Percentiles rank a stretch among this genome's conserved stretches.
Conservation (phyloP, 345 rosid species). For the Gossypium herbaceum region DNA sequence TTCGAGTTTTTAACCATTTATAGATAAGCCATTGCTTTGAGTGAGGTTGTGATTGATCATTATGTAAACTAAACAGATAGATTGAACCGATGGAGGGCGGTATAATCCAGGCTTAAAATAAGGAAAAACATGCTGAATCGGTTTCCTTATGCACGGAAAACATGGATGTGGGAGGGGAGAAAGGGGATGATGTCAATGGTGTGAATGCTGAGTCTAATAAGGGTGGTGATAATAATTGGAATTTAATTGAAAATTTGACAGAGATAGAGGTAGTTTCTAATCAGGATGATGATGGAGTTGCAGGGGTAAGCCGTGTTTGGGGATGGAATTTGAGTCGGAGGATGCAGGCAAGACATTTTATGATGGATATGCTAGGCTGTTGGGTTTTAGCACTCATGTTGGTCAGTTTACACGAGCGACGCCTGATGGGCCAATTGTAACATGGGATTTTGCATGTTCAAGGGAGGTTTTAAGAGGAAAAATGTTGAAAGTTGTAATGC, state of each 20-base stretch:
- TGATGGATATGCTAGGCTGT: conserved; percentile 42
- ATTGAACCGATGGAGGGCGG: background rate
- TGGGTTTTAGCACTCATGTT: conserved; percentile 47
- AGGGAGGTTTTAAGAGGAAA: conserved; percentile 51
- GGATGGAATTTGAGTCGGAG: conserved; percentile 61
- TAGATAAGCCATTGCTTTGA: background rate
- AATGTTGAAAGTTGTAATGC: conserved; percentile 60
- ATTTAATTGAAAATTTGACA: conserved; percentile 11
- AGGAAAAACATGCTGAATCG: conserved; percentile 5
- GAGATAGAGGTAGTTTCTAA: conserved; percentile 1
- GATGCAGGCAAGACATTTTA: conserved; percentile 49
- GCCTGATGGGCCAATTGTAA: conserved; percentile 65
- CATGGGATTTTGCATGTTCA: conserved; percentile 54
- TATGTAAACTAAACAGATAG: conserved; percentile 2
- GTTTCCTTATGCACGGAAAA: background rate
- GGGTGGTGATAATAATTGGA: background rate
- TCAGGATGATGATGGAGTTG: conserved; percentile 25
- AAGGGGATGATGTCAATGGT: conserved; percentile 1
- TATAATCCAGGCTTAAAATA: background rate
- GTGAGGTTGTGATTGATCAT: background rate
- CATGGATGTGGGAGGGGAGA: conserved; percentile 26
- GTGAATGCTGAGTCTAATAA: conserved; percentile 11
- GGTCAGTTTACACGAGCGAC: conserved; percentile 50
- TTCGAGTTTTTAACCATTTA: background rate
- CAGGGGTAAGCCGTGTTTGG: conserved; percentile 31